phyloP scores from a whole-genome alignment of 2,329 filamentous ascomycete genomes.

The Fusarium subglutinans region DNA sequence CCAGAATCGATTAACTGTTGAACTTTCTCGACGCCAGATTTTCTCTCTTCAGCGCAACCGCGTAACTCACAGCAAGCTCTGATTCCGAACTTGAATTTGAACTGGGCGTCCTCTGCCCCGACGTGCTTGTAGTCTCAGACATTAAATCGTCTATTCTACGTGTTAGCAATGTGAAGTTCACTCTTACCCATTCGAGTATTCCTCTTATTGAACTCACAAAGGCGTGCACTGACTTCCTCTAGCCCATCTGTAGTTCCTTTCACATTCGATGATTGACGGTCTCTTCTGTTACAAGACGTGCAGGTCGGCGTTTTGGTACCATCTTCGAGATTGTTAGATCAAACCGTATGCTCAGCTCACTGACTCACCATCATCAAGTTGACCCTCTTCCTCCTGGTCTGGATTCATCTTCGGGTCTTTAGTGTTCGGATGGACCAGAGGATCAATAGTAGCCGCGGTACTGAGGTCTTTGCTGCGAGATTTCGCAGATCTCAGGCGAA shows the following conservation, averaged over 20 bases:
- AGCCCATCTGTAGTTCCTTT: accelerated
- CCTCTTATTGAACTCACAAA: neutral
- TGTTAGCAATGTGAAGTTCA: accelerated
- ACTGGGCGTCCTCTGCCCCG: neutral
- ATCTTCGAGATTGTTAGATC: neutral
- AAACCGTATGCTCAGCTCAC: accelerated
- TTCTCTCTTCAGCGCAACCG: neutral
- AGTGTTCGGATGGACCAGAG: neutral
- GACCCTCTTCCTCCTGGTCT: too few species aligned
- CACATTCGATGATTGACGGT: neutral
- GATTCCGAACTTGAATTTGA: neutral
- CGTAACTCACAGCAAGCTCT: too few species aligned
- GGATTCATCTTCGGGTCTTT: accelerated
- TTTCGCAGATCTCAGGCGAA: neutral
- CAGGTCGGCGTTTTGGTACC: neutral
- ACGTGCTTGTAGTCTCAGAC: neutral
- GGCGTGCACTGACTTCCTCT: accelerated
- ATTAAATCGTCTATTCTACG: neutral
- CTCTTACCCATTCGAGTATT: accelerated
- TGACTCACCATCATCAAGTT: neutral
- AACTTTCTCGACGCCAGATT: accelerated
- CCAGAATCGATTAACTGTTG: accelerated
- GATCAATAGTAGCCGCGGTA: accelerated
- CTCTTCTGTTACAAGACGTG: neutral
- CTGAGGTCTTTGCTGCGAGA: neutral